Conservation (phyloP, 495 filamentous ascomycete species). For the Tetracladium setigerum region DNA sequence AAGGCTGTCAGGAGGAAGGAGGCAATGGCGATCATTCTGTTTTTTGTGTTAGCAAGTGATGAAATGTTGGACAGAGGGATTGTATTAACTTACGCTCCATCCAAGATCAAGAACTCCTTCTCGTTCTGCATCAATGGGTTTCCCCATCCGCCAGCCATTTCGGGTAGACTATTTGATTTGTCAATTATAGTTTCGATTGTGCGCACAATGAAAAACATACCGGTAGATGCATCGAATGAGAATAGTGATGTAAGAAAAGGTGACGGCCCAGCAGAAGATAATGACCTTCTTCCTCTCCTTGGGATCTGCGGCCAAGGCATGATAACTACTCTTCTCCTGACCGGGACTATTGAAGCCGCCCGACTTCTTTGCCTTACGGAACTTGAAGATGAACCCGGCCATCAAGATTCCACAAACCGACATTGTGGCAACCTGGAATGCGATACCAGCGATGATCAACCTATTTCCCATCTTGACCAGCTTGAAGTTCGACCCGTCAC, state of each 20-base stretch:
- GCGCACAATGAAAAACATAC: too few species aligned
- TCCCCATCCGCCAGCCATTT: slow-evolving; percentile 48
- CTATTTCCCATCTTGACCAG: slow-evolving; percentile 41
- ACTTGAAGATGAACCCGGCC: not conserved
- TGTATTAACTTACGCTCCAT: slow-evolving; percentile 18
- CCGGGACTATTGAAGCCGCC: not conserved
- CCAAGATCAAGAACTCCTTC: slow-evolving; percentile 40
- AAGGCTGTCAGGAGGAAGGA: too few species aligned
- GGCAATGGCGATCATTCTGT: too few species aligned
- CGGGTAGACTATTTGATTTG: slow-evolving; percentile 22
- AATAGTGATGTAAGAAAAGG: slow-evolving; percentile 44
- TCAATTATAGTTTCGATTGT: too few species aligned
- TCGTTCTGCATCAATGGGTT: slow-evolving; percentile 44
- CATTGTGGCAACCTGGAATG: slow-evolving; percentile 43
- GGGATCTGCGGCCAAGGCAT: too few species aligned
- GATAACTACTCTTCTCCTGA: too few species aligned
- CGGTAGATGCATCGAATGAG: slow-evolving; percentile 51
- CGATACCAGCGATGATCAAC: slow-evolving; percentile 52
- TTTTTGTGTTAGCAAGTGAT: too few species aligned
- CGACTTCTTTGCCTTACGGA: not conserved
- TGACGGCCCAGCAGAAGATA: slow-evolving; percentile 33
- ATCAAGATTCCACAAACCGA: not conserved
- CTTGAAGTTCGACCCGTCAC: slow-evolving; percentile 21
- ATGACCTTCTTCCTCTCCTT: slow-evolving; percentile 14
- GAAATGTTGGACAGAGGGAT: too few species aligned